Base-by-base conservation (phyloP, 257 asterid genomes). In the Capsicum pubescens region DNA sequence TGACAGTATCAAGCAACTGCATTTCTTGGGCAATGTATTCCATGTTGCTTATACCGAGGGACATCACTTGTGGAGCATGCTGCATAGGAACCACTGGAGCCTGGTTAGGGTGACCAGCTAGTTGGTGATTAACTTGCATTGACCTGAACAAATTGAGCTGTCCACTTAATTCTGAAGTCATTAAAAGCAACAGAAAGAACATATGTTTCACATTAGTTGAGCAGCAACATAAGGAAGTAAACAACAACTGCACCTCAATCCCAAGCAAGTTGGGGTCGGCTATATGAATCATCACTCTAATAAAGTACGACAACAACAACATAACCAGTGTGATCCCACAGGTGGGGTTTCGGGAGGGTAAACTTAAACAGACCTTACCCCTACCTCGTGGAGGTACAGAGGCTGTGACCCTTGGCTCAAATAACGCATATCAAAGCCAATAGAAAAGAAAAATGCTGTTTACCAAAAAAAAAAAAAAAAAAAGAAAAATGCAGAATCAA, bases 51-150 rank as follows among this genome's bases (percentile, higher is more conserved):
- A 57, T 72, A 58, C 85, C 85, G 46, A 55, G 83, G 74, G 87
- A 57, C 57, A 52, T 77, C 79, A 60, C 55, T 80, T 82, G 83
- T 35, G 83, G 64, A 79, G 83, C 46, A 32, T 70, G 79, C 39
- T 57, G 80, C 2, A 71, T 84, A 84, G 79, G 80, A 70, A 83
- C 72, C 64, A 79, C 12, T 11, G 61, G 21, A 74, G 42, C 69
- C 36, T 55, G 86, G 79, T 57, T 56, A 19, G 79, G 61, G 50
- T 79, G 71, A 5, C 81, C 82, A 69, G 87, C 67, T 80, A 84
- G 79, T 39, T 80, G 85, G 60, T 83, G 80, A 83, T 82, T 83
- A 13, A 54, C 64, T 58, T 79, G 88, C 84, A 87, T 78, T 17
- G 86, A 44, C n/a, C 79, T 83, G 42, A 57, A 79, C 86, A 54